A percentile compares a stretch with the other conserved stretches of the same genome.
These are phyloP conservation scores for Talaromyces rugulosus DNA, from an alignment of 2,329 filamentous ascomycete species.

Conservation along the genomic window DNA sequence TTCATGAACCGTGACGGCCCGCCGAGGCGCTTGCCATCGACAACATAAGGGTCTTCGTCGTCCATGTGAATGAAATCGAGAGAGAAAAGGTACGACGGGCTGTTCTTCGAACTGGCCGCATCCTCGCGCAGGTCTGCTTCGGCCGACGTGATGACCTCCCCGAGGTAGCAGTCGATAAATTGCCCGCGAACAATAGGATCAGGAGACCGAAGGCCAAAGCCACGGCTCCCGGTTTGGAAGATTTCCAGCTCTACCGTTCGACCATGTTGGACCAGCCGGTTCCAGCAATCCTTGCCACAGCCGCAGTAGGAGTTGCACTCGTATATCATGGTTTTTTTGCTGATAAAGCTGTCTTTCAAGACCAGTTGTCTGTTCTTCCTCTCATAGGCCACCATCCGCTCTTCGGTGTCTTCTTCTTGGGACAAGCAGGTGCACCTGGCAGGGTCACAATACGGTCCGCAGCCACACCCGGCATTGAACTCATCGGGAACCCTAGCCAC, in stretches of 20 bases:
- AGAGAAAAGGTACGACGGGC: conserved; percentile 39
- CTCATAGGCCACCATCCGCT: conserved; percentile 30
- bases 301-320: conserved; percentile 39
- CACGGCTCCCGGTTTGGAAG: conserved; percentile 38
- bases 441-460: conserved; percentile 22
- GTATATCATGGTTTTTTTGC: conserved; percentile 32
- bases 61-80: conserved; percentile 34
- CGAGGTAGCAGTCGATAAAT: conserved; percentile 44
- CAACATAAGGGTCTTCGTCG: conserved; percentile 35
- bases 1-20: conserved; percentile 45
- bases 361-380: conserved; percentile 21
- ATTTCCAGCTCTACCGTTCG: conserved; percentile 38
- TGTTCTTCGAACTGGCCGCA: conserved; percentile 19
- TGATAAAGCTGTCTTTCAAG: conserved; percentile 27
- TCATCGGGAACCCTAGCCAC: conserved; percentile 23
- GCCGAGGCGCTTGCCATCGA: conserved; percentile 42
- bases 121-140: conserved; percentile 37
- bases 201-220: conserved; percentile 40
- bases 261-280: conserved; percentile 39
- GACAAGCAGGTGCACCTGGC: conserved; percentile 26
- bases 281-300: conserved; percentile 36
- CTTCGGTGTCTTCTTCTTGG: conserved; percentile 25
- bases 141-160: conserved; percentile 38
- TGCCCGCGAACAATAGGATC: conserved; percentile 37
- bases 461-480: conserved; percentile 33